Evolutionary conservation across 495 filamentous ascomycete species (phyloP).

Genomic region (Annulohypoxylon stygium): DNA sequence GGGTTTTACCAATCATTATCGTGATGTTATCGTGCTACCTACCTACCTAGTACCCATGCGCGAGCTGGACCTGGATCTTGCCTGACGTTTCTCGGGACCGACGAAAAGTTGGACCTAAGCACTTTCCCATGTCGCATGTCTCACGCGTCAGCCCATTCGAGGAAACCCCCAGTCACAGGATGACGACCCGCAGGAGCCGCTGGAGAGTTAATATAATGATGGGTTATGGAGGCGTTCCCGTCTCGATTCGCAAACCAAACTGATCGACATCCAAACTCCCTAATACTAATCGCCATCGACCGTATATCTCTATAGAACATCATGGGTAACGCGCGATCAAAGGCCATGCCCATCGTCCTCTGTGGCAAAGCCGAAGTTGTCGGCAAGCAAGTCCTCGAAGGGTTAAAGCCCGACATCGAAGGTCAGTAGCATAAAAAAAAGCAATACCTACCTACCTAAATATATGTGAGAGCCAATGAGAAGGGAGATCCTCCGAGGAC

Average conservation of each 20-base stretch:
- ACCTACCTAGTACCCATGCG: too few species aligned
- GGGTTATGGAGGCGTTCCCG: not conserved
- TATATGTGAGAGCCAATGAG: not conserved
- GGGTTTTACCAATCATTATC: constrained; percentile 15
- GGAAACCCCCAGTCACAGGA: not conserved
- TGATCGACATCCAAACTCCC: not conserved
- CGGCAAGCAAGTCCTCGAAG: constrained; percentile 25
- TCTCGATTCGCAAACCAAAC: not conserved
- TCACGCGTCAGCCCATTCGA: constrained; percentile 23
- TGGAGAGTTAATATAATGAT: constrained; percentile 22
- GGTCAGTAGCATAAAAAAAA: constrained; percentile 16
- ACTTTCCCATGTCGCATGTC: not conserved
- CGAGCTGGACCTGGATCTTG: not conserved
- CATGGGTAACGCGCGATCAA: constrained; percentile 7
- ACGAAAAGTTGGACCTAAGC: constrained; percentile 4
- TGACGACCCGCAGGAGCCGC: not conserved
- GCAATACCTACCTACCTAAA: not conserved
- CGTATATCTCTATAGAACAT: not conserved
- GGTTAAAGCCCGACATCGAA: constrained; percentile 38
- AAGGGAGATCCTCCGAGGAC: not conserved
- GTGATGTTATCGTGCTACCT: not conserved
- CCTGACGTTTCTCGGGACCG: constrained; percentile 32
- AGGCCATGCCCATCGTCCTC: constrained; percentile 24
- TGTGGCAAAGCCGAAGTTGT: constrained; percentile 36
- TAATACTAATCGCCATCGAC: not conserved